Base-by-base conservation (phyloP, 495 filamentous ascomycete species). In the Podospora pseudocomata region DNA sequence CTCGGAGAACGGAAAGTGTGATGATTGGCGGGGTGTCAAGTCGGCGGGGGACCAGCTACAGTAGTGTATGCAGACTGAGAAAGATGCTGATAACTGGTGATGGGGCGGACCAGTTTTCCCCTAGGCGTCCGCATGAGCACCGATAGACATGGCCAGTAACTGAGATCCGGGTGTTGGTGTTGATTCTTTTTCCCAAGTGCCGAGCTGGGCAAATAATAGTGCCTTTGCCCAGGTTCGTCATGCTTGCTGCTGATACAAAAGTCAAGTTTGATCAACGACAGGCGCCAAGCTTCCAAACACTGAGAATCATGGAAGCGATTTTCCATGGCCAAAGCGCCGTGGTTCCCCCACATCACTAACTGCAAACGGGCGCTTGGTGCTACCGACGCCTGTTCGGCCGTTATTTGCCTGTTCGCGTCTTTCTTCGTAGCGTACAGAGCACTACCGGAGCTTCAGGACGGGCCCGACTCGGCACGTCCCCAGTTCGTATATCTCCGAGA, bases 1-100 rank as follows among this genome's bases (percentile, higher is more conserved):
- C 44, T 67, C 67, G 23, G 60, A 39, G 27, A 58, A 61, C 60
- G 70, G 55, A 61, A 70, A 67, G 59, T 23, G 63, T 61, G 32
- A 54, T 68, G 70, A 64, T 70, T 68, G 61, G 66, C 53, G 1
- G 61, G 28, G 49, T n/a, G 39, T 6, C 13, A 16, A 13, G 39
- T 49, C 5, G 34, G 54, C 11, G 64, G n/a, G 56, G 53, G 34
- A 16, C 60, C 60, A 39, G 60, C 23, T 2, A 49, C 13, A 49
- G 39, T 49, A 49, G 39, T 49, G 39, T 49, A 49, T 49, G 39
- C 39, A 49, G 39, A 9, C 39, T 49, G 39, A 49, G 39, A 67
- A 63, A 28, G 5, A 19, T 62, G 65, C 59, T 67, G 58, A 62
- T 67, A 55, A 60, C 44, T 32, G 39, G 15, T 49, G 11, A 49